Conservation (phyloP, 2,329 filamentous ascomycete genomes). For the Volutella citrinella region DNA sequence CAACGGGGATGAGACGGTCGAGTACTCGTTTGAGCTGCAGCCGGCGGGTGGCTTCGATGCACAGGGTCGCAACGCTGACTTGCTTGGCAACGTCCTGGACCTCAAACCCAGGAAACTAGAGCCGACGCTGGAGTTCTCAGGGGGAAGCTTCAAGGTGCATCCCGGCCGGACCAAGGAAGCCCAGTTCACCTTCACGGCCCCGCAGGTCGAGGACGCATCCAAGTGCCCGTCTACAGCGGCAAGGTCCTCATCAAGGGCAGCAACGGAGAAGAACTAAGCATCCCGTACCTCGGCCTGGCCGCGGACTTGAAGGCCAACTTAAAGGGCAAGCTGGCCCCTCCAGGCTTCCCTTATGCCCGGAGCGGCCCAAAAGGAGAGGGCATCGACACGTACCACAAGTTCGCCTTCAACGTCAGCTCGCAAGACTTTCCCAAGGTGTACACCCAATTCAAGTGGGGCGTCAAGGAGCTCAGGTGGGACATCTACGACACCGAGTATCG, state of each 20-base stretch:
- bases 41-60: no score
- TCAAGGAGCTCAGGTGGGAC: constrained; percentile 16
- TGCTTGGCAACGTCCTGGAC: no score
- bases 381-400: constrained; percentile 60
- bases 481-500: constrained; percentile 24
- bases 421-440: constrained; percentile 19
- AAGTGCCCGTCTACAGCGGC: constrained; percentile 34
- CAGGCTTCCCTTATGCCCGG: neutral
- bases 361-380: neutral
- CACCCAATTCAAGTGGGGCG: constrained; percentile 10
- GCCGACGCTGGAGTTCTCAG: no score
- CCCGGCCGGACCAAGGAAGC: no score
- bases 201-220: constrained; percentile 37
- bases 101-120: no score
- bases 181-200: constrained; percentile 17
- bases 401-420: constrained; percentile 58
- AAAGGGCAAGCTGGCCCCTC: no score
- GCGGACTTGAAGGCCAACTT: neutral
- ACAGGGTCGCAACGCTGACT: no score
- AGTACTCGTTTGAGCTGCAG: no score
- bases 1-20: no score
- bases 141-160: no score
- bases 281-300: constrained; percentile 30
- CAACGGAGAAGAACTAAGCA: constrained; percentile 28
- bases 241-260: constrained; percentile 29